Evolutionary conservation across 2,329 filamentous ascomycete genomes (phyloP).

Genomic region (Huntiella moniliformis): DNA sequence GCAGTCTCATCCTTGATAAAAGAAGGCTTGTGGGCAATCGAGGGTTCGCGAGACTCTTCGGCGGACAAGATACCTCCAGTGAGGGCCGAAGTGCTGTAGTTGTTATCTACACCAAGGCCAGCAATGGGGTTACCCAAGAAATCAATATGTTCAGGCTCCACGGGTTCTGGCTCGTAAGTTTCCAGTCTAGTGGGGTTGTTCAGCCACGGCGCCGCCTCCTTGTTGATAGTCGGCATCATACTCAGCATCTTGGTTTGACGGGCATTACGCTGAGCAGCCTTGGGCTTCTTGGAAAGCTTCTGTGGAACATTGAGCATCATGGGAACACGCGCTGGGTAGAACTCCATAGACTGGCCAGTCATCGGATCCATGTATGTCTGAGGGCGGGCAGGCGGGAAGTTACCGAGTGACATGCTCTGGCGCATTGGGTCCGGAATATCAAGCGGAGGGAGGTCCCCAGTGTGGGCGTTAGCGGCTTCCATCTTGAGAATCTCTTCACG

Average conservation of each 20-base stretch:
- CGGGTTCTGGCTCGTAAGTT: constrained; percentile 4
- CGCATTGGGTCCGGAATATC: background rate
- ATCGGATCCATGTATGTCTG: constrained; percentile 43
- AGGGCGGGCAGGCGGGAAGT: constrained; percentile 20
- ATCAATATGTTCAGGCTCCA: constrained; percentile 7
- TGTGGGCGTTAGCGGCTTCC: background rate
- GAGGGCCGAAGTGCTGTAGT: constrained; percentile 1
- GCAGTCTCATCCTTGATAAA: background rate
- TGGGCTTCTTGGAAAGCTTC: constrained; percentile 58
- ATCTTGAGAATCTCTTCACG: background rate
- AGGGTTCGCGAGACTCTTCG: background rate
- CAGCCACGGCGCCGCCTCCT: constrained; percentile 21
- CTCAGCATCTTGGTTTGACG: constrained; percentile 57
- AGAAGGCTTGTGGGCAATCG: background rate
- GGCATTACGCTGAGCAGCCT: constrained; percentile 43
- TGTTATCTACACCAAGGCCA: background rate
- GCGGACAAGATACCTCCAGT: constrained; percentile 3
- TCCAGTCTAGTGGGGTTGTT: constrained; percentile 8
- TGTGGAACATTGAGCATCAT: constrained; percentile 85
- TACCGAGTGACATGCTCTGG: constrained; percentile 4
- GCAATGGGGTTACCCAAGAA: constrained; percentile 9
- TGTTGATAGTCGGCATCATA: constrained; percentile 26
- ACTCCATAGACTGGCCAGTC: constrained; percentile 68
- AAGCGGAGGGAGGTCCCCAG: background rate
- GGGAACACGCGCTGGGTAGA: constrained; percentile 86